Evolutionary conservation across 768 basidiomycete species (phyloP).

Genomic region (Boletus rex-veris): DNA sequence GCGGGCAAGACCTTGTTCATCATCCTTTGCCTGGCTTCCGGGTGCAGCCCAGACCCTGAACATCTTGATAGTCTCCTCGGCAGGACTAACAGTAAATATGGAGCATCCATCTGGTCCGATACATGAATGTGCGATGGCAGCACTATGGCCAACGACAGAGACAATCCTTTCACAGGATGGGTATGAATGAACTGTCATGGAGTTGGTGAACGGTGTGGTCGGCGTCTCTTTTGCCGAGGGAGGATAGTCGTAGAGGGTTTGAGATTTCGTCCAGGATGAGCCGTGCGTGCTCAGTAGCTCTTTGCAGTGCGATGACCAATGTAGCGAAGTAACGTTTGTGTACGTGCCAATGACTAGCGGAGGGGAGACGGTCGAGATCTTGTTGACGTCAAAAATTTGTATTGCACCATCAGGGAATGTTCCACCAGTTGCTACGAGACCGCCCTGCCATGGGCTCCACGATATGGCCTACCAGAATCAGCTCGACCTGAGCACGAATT

Average conservation of each 20-base stretch:
- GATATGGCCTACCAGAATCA: conserved; percentile 51
- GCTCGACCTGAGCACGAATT: not conserved
- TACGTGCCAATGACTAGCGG: conserved; percentile 43
- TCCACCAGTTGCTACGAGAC: conserved; percentile 64
- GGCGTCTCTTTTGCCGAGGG: conserved; percentile 22
- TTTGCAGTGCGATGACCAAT: conserved; percentile 75
- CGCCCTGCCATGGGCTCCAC: conserved; percentile 73
- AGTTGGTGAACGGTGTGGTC: conserved; percentile 35
- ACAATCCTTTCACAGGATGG: conserved; percentile 50
- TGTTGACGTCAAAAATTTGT: conserved; percentile 47
- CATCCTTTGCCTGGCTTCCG: conserved; percentile 14
- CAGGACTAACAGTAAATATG: conserved; percentile 60
- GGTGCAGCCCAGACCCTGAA: conserved; percentile 59
- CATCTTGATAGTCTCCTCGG: conserved; percentile 69
- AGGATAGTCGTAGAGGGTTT: conserved; percentile 15
- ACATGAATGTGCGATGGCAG: conserved; percentile 57
- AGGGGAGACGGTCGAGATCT: conserved; percentile 41
- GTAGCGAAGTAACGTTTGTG: conserved; percentile 57
- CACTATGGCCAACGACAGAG: conserved; percentile 53
- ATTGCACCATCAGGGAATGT: conserved; percentile 58
- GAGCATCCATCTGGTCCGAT: conserved; percentile 60
- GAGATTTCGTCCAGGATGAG: conserved; percentile 27
- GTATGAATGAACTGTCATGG: conserved; percentile 51
- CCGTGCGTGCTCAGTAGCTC: conserved; percentile 84
- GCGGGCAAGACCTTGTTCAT: conserved; percentile 19